Evolutionary conservation across 208 protist genomes (phyloP), one percentile per base, ranked within the genome.

Genomic region (Crithidia thermophila): DNA sequence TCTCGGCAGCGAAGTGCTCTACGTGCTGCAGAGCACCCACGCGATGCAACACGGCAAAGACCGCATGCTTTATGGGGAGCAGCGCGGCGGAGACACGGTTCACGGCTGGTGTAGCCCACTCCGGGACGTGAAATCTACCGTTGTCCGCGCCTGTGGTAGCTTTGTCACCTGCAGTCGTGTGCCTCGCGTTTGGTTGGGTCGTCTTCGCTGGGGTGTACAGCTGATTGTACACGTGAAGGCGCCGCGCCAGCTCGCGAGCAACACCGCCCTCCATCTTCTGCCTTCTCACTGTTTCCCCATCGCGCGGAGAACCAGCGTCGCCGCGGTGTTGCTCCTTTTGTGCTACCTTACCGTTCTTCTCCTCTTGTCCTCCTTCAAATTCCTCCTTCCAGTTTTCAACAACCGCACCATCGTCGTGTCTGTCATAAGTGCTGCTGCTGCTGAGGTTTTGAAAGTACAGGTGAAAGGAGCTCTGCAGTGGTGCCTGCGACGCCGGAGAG

Each of bases 361-460:
- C n/a, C n/a, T n/a, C n/a, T n/a, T n/a, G n/a, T n/a, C n/a, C n/a
- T n/a, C n/a, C n/a, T n/a, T n/a, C n/a, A n/a, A n/a, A n/a, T n/a
- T n/a, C n/a, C n/a, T n/a, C n/a, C n/a, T n/a, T n/a, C n/a, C n/a
- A n/a, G n/a, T n/a, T n/a, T n/a, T n/a, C n/a, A n/a, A n/a, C n/a
- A n/a, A n/a, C n/a, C n/a, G n/a, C n/a, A n/a, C n/a, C n/a, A n/a
- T n/a, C n/a, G n/a, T n/a, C n/a, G n/a, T n/a, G n/a, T n/a, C n/a
- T n/a, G n/a, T n/a, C n/a, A n/a, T n/a, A n/a, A n/a, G n/a, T n/a
- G n/a, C n/a, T n/a, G n/a, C 1, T 33, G 30, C 36, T 8, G 23
- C 42, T 52, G 11, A 63, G 0, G 36, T 63, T 63, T 43, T 52
- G 31, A 18, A 63, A 63, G 57, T 63, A 63, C 0, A 14, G 2